Base-by-base conservation (phyloP, 495 filamentous ascomycete species). In the Hypomontagnella monticulosa region DNA sequence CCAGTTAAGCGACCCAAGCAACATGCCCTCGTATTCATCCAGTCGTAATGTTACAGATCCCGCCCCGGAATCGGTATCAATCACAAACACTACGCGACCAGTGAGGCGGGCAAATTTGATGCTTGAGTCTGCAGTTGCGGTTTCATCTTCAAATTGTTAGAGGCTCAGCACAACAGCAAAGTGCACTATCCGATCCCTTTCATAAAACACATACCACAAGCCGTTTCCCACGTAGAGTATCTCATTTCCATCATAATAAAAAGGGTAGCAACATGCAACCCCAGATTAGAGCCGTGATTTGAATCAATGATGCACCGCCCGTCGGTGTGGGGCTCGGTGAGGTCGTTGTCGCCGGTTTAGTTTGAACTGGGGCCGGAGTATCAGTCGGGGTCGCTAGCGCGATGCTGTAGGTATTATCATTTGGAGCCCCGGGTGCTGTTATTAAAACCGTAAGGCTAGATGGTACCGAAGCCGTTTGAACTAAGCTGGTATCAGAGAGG, bases 371-470 rank as follows among this genome's bases (percentile, higher is more conserved):
- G 4, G 20, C 20, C 18, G 38, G 44, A 6, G 37, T 32, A 18
- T 37, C 60, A 9, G 66, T 63, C 36, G 64, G 44, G 9, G 18
- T 50, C 3, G 62, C 64, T 14, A 60, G 37, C 6, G 48, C 23
- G 33, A 65, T 50, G n/a, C 58, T 61, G 5, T 63, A 57, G 10
- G 61, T 43, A 15, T 50, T 42, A 11, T 53, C 55, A 2, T 58
- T 42, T 4, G 71, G 71, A 8, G 61, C 46, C 11, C 65, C 71
- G 0, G 62, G 46, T 0, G 65, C 71, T 5, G 61, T 58, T 19
- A 62, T 60, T n/a, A 73, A 34, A 3, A 52, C 64, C 40, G 68
- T 64, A 3, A 61, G 8, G n/a, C 36, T 63, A 33, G 53, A 43
- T 12, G 56, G 57, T 4, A 58, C 16, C 4, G 46, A 41, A 4